A percentile compares a stretch with the other conserved stretches of the same genome.
Evolutionary conservation across 495 filamentous ascomycete species (phyloP).

Genomic region (Cudoniella acicularis): DNA sequence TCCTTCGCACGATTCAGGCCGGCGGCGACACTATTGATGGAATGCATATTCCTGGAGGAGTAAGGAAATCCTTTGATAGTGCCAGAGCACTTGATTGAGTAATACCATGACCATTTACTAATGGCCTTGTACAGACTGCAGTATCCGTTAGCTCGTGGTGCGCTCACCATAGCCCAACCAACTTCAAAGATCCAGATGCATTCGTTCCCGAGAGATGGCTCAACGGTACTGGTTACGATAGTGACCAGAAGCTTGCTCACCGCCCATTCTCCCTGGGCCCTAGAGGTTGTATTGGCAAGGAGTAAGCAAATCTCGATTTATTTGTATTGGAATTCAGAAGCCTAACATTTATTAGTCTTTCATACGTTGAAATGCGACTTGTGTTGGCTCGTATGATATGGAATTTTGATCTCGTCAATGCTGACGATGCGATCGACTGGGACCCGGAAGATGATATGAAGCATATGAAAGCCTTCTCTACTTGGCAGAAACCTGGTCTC

Average conservation of each 20-base stretch:
- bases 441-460: conserved; percentile 1
- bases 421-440: background rate
- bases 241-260: conserved; percentile 38
- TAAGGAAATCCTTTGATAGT: background rate
- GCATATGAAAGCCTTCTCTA: background rate
- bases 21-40: conserved; percentile 22
- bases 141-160: conserved; percentile 14
- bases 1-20: conserved; percentile 38
- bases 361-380: conserved; percentile 48
- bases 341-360: conserved; percentile 26
- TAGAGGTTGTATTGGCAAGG: conserved; percentile 56
- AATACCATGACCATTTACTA: conserved; percentile 17
- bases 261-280: conserved; percentile 56
- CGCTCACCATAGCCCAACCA: conserved; percentile 4
- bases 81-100: too few species aligned
- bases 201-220: conserved; percentile 38
- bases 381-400: conserved; percentile 51
- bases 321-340: conserved; percentile 45
- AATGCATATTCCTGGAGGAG: conserved; percentile 14
- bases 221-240: conserved; percentile 28
- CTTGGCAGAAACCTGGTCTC: background rate
- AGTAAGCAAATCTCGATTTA: conserved; percentile 35
- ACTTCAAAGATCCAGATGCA: conserved; percentile 39
- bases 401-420: conserved; percentile 36
- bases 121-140: conserved; percentile 10